Percentiles rank a stretch among this genome's conserved stretches.
Conservation (phyloP, 2,329 filamentous ascomycete species). For the Pseudogymnoascus sp. region DNA sequence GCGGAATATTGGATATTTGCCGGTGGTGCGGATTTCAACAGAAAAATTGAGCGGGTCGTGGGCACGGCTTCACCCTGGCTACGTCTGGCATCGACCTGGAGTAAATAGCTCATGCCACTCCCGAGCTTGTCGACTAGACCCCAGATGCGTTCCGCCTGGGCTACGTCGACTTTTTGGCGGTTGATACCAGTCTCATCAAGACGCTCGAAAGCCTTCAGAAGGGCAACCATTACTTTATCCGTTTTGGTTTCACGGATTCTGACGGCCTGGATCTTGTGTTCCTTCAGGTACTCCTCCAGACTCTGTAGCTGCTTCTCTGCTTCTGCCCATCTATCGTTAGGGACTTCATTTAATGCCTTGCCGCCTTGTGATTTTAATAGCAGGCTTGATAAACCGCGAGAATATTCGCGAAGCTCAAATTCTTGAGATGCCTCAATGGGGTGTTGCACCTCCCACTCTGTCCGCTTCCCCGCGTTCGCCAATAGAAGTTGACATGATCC, state of each 20-base stretch:
- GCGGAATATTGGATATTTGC: conserved; percentile 4
- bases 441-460: background rate
- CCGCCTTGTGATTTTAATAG: background rate
- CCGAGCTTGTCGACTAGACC: conserved; percentile 7
- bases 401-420: conserved; percentile 3
- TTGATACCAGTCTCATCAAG: conserved; percentile 9
- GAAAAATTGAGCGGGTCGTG: conserved; percentile 10
- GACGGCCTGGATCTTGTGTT: conserved; percentile 9
- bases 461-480: background rate
- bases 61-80: conserved; percentile 8
- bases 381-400: background rate
- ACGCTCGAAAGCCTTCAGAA: conserved; percentile 5
- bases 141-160: conserved; percentile 4
- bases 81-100: background rate
- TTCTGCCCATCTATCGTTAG: background rate
- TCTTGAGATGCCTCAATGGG: background rate
- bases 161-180: background rate
- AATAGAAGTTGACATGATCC: background rate
- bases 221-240: background rate
- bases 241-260: conserved; percentile 4
- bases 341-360: conserved; percentile 1
- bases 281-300: conserved; percentile 9
- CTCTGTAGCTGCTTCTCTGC: conserved; percentile 10
- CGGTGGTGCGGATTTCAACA: conserved; percentile 11
- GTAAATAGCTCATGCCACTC: conserved; percentile 9